Conservation (phyloP, 2,329 filamentous ascomycete genomes). For the Colletotrichum paranaense region DNA sequence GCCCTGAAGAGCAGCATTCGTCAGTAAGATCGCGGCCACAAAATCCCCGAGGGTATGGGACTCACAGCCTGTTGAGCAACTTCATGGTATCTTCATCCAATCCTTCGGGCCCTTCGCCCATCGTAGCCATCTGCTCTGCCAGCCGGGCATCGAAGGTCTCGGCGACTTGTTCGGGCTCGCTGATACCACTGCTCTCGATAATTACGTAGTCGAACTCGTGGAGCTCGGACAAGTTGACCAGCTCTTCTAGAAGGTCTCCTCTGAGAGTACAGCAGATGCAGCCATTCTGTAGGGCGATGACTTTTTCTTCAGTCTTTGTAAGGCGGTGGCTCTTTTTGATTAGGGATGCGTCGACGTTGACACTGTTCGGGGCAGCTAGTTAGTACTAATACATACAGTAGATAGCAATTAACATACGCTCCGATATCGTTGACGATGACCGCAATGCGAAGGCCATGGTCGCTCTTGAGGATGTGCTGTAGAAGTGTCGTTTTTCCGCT, state of each 20-base stretch:
- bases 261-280: slow-evolving; percentile 83
- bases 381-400: not conserved
- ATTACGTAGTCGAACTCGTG: slow-evolving; percentile 77
- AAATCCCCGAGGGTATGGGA: slow-evolving; percentile 35
- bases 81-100: slow-evolving; percentile 49
- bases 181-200: slow-evolving; percentile 79
- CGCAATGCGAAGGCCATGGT: slow-evolving; percentile 76
- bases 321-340: slow-evolving; percentile 67
- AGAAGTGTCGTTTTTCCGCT: slow-evolving; percentile 79
- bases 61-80: slow-evolving; percentile 50
- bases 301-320: slow-evolving; percentile 70
- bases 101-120: slow-evolving; percentile 45
- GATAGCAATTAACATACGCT: slow-evolving; percentile 50
- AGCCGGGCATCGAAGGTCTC: slow-evolving; percentile 75
- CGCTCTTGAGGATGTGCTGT: slow-evolving; percentile 73
- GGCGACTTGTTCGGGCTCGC: slow-evolving; percentile 78
- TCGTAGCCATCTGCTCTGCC: slow-evolving; percentile 56
- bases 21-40: not conserved
- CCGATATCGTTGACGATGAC: slow-evolving; percentile 82
- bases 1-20: slow-evolving; percentile 44
- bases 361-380: slow-evolving; percentile 44
- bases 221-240: slow-evolving; percentile 72
- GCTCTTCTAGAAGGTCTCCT: slow-evolving; percentile 76
- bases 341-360: slow-evolving; percentile 74
- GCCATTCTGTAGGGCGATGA: slow-evolving; percentile 77